Conservation (phyloP, 1,139 yeast genomes). For the Kluyveromyces sp. region DNA sequence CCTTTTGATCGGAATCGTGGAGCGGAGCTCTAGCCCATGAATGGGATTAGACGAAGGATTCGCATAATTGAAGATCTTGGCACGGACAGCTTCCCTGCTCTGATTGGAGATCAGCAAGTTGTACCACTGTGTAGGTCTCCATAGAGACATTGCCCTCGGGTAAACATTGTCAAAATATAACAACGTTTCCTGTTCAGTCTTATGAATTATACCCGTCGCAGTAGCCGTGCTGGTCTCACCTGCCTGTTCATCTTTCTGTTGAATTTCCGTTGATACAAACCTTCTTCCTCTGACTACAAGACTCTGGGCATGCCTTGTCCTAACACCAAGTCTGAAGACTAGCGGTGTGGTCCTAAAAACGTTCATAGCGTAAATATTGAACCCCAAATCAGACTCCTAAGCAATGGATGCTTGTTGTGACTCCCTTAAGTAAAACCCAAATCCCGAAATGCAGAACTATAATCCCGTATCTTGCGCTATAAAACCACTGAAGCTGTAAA, state of each 20-base stretch:
- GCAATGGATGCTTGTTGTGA: no score
- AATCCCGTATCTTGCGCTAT: no score
- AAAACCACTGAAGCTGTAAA: no score
- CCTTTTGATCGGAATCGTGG: conserved; percentile 59
- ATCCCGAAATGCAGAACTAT: no score
- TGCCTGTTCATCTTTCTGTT: conserved; percentile 38
- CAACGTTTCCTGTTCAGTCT: conserved; percentile 46
- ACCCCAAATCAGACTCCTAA: no score
- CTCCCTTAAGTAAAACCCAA: no score
- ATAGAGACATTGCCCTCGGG: conserved; percentile 38
- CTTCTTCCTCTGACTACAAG: conserved; percentile 14
- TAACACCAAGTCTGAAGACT: not conserved
- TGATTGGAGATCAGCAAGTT: conserved; percentile 31
- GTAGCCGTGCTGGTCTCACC: conserved; percentile 46
- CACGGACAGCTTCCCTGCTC: conserved; percentile 33
- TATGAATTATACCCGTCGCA: conserved; percentile 55
- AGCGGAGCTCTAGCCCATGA: conserved; percentile 37
- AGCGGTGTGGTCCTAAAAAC: not conserved
- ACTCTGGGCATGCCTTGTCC: not conserved
- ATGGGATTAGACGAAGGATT: conserved; percentile 40
- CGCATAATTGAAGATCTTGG: conserved; percentile 34
- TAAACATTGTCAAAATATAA: conserved; percentile 48
- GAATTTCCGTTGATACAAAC: conserved; percentile 35
- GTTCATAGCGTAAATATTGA: not conserved
- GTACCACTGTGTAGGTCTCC: conserved; percentile 37